Evolutionary conservation across 2,329 filamentous ascomycete genomes (phyloP).

Genomic region (Biscogniauxia marginata): DNA sequence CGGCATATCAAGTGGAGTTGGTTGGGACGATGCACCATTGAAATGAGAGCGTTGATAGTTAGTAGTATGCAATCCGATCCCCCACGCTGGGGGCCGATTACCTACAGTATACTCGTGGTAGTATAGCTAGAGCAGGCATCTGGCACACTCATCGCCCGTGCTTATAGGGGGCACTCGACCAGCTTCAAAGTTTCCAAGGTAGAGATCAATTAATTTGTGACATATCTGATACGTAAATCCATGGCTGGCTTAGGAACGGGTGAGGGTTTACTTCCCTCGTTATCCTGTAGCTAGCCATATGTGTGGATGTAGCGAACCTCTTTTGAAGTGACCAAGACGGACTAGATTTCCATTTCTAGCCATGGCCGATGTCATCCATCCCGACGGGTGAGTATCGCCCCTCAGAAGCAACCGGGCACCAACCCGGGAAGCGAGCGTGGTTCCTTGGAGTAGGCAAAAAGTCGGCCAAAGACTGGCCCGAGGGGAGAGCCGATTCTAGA

Average conservation of each 20-base stretch:
- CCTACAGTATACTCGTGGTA: background rate
- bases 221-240: background rate
- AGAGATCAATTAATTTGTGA: background rate
- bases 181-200: background rate
- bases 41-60: background rate
- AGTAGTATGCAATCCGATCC: background rate
- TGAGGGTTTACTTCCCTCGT: background rate
- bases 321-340: background rate
- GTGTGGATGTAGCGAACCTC: background rate
- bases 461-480: background rate
- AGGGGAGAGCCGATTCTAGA: background rate
- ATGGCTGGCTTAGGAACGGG: background rate
- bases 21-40: background rate
- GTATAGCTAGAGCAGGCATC: background rate
- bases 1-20: slow-evolving; percentile 9
- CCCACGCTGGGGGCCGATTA: background rate
- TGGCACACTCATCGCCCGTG: too few species aligned
- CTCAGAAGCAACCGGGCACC: background rate
- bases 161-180: too few species aligned
- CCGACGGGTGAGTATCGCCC: background rate
- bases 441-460: background rate
- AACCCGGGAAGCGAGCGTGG: background rate
- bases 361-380: background rate
- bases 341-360: background rate
- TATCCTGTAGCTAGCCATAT: background rate